These are phyloP conservation scores for Phlebiopsis gigantea DNA, from an alignment of 768 basidiomycete species.

Conservation along the genomic window DNA sequence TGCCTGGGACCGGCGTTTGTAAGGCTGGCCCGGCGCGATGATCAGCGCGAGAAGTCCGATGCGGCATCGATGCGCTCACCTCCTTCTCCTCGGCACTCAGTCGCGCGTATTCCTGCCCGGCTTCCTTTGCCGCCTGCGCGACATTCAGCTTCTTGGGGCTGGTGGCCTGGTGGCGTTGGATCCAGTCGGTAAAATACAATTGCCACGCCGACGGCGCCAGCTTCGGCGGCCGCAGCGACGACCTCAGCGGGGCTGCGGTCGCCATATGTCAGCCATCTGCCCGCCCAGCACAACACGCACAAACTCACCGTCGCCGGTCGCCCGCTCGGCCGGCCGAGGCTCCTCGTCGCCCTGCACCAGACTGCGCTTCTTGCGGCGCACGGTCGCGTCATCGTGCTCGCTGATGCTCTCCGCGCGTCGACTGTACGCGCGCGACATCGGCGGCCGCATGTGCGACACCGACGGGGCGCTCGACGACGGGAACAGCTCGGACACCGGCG, in stretches of 20 bases:
- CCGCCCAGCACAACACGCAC: not conserved
- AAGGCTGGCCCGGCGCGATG: slow-evolving; percentile 49
- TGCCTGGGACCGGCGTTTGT: slow-evolving; percentile 76
- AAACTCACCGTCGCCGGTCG: slow-evolving; percentile 11
- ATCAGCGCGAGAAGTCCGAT: slow-evolving; percentile 2
- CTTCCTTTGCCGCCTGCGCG: slow-evolving; percentile 92
- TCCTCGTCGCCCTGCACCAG: slow-evolving; percentile 22
- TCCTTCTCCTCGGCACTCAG: slow-evolving; percentile 79
- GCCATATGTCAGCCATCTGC: slow-evolving; percentile 26
- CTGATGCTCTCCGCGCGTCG: slow-evolving; percentile 64
- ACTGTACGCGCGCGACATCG: slow-evolving; percentile 55
- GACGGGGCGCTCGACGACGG: slow-evolving; percentile 71
- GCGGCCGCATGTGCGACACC: slow-evolving; percentile 39
- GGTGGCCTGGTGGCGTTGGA: slow-evolving; percentile 77
- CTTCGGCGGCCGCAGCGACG: slow-evolving; percentile 80
- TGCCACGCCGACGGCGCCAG: slow-evolving; percentile 95
- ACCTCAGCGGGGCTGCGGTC: slow-evolving; percentile 59
- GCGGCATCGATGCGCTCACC: slow-evolving; percentile 37
- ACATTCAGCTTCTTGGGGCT: slow-evolving; percentile 87
- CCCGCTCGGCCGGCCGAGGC: slow-evolving; percentile 15
- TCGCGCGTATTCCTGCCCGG: slow-evolving; percentile 83
- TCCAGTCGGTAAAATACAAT: slow-evolving; percentile 94
- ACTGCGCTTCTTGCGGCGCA: slow-evolving; percentile 52
- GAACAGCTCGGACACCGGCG: slow-evolving; percentile 52
- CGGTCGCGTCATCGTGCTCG: slow-evolving; percentile 61